Percentiles rank a stretch among this genome's conserved stretches.
Conservation (phyloP, 169 alveolate genomes). For the Cryptosporidium sp. region DNA sequence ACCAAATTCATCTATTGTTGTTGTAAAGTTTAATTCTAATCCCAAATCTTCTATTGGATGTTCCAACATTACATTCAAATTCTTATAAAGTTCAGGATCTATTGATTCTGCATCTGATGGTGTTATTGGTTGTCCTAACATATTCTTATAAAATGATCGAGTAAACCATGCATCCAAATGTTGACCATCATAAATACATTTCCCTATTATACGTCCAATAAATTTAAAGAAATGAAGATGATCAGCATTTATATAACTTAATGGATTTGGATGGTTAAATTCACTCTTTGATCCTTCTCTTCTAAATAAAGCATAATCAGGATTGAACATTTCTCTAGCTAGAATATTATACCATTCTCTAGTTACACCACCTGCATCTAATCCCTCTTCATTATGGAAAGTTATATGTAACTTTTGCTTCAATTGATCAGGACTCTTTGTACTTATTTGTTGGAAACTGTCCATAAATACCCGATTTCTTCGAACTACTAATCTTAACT, state of each 20-base stretch:
- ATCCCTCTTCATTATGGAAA: slow-evolving; percentile 98
- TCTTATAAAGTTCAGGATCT: slow-evolving; percentile 96
- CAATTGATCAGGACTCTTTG: slow-evolving; percentile 92
- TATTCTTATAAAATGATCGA: slow-evolving; percentile 97
- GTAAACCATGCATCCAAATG: slow-evolving; percentile 97
- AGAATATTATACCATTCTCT: slow-evolving; percentile 97
- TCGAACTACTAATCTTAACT: slow-evolving; percentile 91
- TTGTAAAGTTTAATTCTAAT: slow-evolving; percentile 88
- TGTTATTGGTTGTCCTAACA: slow-evolving; percentile 94
- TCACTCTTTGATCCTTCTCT: slow-evolving; percentile 90
- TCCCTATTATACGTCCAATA: slow-evolving; percentile 98
- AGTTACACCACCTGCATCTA: slow-evolving; percentile 99
- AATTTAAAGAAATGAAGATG: slow-evolving; percentile 97
- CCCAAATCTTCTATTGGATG: slow-evolving; percentile 92
- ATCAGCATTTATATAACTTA: slow-evolving; percentile 93
- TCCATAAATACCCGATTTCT: slow-evolving; percentile 95
- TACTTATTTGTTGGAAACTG: slow-evolving; percentile 91
- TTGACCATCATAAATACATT: slow-evolving; percentile 97
- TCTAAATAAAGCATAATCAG: slow-evolving; percentile 95
- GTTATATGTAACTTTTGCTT: slow-evolving; percentile 93
- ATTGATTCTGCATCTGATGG: slow-evolving; percentile 98
- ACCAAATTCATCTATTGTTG: slow-evolving; percentile 96
- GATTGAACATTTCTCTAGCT: slow-evolving; percentile 98
- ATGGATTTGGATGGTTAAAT: slow-evolving; percentile 96
- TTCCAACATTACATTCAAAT: slow-evolving; percentile 93